Conservation (phyloP, 2,329 filamentous ascomycete species). For the Penicillium sp. region DNA sequence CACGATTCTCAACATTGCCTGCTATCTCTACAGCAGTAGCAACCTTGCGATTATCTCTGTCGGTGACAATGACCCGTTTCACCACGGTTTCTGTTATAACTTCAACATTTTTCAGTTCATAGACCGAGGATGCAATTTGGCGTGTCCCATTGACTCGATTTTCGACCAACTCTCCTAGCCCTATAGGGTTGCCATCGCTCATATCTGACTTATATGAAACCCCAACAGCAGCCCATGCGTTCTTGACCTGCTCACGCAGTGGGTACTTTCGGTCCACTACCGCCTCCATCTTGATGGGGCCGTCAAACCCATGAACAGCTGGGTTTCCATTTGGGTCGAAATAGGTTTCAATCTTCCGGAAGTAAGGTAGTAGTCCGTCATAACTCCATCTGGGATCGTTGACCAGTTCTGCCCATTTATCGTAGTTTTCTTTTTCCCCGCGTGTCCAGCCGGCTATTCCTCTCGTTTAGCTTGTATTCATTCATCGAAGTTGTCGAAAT, state of each 20-base stretch:
- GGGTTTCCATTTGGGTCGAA: slow-evolving; percentile 22
- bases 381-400: slow-evolving; percentile 26
- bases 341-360: slow-evolving; percentile 23
- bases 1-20: not conserved
- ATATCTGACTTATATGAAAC: slow-evolving; percentile 6
- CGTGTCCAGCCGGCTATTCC: slow-evolving; percentile 13
- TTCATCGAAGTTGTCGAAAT: not conserved
- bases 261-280: slow-evolving; percentile 14
- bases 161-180: slow-evolving; percentile 11
- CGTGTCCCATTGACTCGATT: slow-evolving; percentile 10
- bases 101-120: slow-evolving; percentile 2
- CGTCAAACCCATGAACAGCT: slow-evolving; percentile 24
- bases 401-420: slow-evolving; percentile 24
- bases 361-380: slow-evolving; percentile 25
- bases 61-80: not conserved
- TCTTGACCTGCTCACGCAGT: slow-evolving; percentile 9
- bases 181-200: slow-evolving; percentile 14
- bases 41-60: not conserved
- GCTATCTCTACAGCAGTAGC: slow-evolving; percentile 7
- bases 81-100: slow-evolving; percentile 14
- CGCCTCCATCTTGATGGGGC: slow-evolving; percentile 20
- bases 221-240: slow-evolving; percentile 6
- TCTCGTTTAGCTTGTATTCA: not conserved
- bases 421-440: slow-evolving; percentile 25
- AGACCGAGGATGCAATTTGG: slow-evolving; percentile 13